These are phyloP conservation scores for Botryobasidium botryosum DNA, from an alignment of 768 basidiomycete genomes.

Conservation along the genomic window DNA sequence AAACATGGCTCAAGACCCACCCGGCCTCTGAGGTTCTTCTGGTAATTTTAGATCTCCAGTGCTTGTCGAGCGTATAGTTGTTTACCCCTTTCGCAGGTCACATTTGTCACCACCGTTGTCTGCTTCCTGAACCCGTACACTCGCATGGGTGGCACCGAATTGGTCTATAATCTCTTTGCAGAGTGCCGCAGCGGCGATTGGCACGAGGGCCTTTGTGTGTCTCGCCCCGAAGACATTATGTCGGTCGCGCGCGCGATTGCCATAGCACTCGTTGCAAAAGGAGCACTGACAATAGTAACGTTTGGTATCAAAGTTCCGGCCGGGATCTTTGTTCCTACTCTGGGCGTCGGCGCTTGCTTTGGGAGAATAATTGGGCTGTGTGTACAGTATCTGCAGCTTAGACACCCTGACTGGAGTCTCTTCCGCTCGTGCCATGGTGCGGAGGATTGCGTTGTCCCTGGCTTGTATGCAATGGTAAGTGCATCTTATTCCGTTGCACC, in stretches of 20 bases:
- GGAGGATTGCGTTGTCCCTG: conserved; percentile 67
- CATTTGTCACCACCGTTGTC: conserved; percentile 53
- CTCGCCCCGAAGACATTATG: conserved; percentile 16
- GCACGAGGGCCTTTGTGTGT: conserved; percentile 53
- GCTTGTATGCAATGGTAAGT: conserved; percentile 78
- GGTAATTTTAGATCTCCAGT: background rate
- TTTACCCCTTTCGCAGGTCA: conserved; percentile 34
- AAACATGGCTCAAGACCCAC: conserved; percentile 63
- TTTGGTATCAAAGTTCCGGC: conserved; percentile 87
- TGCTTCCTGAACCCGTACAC: conserved; percentile 83
- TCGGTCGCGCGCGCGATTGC: conserved; percentile 46
- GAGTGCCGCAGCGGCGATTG: conserved; percentile 54
- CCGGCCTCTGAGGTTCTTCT: conserved; percentile 50
- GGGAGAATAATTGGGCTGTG: conserved; percentile 72
- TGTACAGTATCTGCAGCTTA: conserved; percentile 59
- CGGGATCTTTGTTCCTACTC: conserved; percentile 92
- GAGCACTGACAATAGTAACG: conserved; percentile 64
- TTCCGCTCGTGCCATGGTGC: conserved; percentile 51
- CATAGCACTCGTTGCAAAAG: conserved; percentile 71
- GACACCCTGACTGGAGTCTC: conserved; percentile 38
- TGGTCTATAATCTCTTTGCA: conserved; percentile 79
- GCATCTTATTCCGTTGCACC: background rate
- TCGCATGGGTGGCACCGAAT: conserved; percentile 88
- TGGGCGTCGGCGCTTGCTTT: conserved; percentile 88
- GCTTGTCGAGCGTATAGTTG: background rate